These are phyloP conservation scores for Nephelium lappaceum DNA, from an alignment of 345 rosid species.

Conservation along the genomic window DNA sequence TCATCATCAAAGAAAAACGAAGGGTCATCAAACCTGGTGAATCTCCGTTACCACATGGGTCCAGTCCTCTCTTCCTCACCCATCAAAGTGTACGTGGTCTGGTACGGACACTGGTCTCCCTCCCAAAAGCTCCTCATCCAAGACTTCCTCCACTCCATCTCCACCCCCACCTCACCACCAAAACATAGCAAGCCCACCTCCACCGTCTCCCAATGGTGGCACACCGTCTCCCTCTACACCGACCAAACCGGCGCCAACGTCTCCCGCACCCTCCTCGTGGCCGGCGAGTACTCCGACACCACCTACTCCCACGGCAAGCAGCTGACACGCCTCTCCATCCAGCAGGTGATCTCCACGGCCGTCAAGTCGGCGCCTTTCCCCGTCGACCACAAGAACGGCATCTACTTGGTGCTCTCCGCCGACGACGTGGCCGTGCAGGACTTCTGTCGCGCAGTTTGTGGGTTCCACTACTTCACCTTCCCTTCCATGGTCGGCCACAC, in stretches of 20 bases:
- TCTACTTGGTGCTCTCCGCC: constrained; percentile 76
- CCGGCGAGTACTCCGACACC: constrained; percentile 66
- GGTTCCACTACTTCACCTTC: constrained; percentile 96
- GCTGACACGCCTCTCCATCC: constrained; percentile 81
- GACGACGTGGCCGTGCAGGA: constrained; percentile 83
- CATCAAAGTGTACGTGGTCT: constrained; percentile 79
- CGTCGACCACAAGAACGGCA: constrained; percentile 83
- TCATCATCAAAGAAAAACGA: constrained; percentile 69
- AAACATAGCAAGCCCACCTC: constrained; percentile 47
- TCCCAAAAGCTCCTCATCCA: constrained; percentile 70
- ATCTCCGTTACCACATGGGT: constrained; percentile 99
- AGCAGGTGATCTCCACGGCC: constrained; percentile 71
- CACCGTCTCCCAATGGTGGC: constrained; percentile 92
- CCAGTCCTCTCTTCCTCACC: constrained; percentile 90
- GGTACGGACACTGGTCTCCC: constrained; percentile 85
- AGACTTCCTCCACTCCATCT: constrained; percentile 79
- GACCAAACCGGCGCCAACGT: constrained; percentile 97
- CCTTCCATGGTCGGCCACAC: constrained; percentile 98
- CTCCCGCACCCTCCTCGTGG: constrained; percentile 62
- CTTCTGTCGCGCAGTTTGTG: constrained; percentile 93
- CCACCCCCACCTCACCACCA: constrained; percentile 37
- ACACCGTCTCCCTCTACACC: constrained; percentile 79
- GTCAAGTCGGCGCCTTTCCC: constrained; percentile 72
- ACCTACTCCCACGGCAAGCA: constrained; percentile 61
- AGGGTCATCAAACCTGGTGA: constrained; percentile 80